Evolutionary conservation across 2,329 filamentous ascomycete genomes (phyloP), one percentile per base, ranked within the genome.

Genomic region (Epichloe brachyelytri): DNA sequence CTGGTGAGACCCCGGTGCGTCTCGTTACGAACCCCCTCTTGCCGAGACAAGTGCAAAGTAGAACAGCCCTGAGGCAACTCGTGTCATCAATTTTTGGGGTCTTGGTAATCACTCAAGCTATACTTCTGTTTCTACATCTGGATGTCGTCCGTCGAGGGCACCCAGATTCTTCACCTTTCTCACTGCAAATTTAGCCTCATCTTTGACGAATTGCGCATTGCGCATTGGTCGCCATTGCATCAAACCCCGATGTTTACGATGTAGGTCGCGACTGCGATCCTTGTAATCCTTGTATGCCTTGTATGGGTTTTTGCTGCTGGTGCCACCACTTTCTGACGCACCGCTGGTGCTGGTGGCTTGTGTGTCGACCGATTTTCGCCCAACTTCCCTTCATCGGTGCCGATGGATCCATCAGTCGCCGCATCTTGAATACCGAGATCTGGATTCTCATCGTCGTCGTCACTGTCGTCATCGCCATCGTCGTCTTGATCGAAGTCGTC

Each of bases 201-300:
- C 77, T 69, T 93, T 95, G 43, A 84, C 90, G 65, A 96, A 97
- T 57, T 83, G 81, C 20, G 81, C 74, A 63, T 95, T 95, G 40
- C 91, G 77, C 64, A 90, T 86, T 0, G 91, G 90, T 62, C 83
- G 86, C 89, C 90, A 97, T 66, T 97, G 91, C 88, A 96, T 95
- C 63, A 95, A 61, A 0, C 91, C 91, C 11, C 90, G 77, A 59
- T 96, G 89, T 69, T 90, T 88, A 0, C 90, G 79, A 64, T 90
- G 85, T 63, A 96, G 75, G 44, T 86, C 82, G 55, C 85, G 80
- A 62, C 83, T 88, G 55, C 81, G 77, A 51, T 74, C 73, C 59
- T 80, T 82, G 63, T 85, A 80, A 20, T 83, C 76, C 63, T 82
- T 82, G 62, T 76, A 73, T 57, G 76, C 71, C 57, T 72, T 72